Percentiles rank a stretch among this genome's conserved stretches.
Conservation (phyloP, 441 rosid species). For the Croton setiger region DNA sequence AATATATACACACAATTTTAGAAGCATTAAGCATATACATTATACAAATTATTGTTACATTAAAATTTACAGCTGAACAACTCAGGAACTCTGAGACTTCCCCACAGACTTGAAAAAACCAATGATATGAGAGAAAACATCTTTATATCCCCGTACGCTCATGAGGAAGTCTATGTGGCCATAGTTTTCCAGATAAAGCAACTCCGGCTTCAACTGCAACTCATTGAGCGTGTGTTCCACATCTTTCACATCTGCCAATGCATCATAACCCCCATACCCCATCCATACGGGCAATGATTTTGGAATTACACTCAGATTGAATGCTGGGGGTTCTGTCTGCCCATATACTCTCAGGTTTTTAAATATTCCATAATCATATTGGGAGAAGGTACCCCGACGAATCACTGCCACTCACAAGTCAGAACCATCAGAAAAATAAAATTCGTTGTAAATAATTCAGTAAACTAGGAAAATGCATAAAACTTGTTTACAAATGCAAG, state of each 20-base stretch:
- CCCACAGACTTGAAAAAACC: conserved; percentile 53
- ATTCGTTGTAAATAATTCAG: neutral
- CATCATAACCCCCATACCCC: conserved; percentile 80
- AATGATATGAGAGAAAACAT: conserved; percentile 53
- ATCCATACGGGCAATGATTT: conserved; percentile 76
- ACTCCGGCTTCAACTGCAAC: conserved; percentile 52
- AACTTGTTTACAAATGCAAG: neutral
- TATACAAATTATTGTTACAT: conserved; percentile 8
- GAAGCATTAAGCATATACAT: too few relatives aligned
- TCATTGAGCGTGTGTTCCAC: conserved; percentile 56
- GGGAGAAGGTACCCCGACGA: conserved; percentile 74
- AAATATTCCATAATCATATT: conserved; percentile 65
- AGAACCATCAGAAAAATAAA: neutral
- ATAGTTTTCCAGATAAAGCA: conserved; percentile 69
- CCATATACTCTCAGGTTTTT: conserved; percentile 60
- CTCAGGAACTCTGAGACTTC: conserved; percentile 40
- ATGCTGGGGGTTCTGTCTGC: conserved; percentile 55
- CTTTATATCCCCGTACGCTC: conserved; percentile 54
- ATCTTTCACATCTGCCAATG: conserved; percentile 61
- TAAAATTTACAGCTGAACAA: neutral
- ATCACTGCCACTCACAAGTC: conserved; percentile 56
- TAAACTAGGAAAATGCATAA: neutral
- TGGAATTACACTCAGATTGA: conserved; percentile 60
- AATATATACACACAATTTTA: too few relatives aligned
- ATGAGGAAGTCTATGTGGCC: conserved; percentile 80